phyloP scores from a whole-genome alignment of 768 basidiomycete genomes.

The Mycena rebaudengoi region DNA sequence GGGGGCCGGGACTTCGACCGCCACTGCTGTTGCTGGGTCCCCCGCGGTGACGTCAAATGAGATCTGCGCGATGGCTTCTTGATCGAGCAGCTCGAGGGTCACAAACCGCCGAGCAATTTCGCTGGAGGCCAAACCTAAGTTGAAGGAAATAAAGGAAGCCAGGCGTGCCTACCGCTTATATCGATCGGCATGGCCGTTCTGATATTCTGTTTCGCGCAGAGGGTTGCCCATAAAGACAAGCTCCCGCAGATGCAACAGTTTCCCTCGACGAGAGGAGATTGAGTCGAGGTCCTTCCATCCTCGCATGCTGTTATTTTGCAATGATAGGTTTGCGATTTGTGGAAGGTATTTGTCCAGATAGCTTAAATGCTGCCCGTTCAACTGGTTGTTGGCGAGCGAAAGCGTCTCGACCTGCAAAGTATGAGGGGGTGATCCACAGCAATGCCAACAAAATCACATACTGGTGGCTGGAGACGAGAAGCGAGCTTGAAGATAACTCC shows the following conservation, averaged over 20 bases:
- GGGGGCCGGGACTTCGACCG: conserved; percentile 47
- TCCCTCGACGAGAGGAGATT: conserved; percentile 66
- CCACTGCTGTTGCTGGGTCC: conserved; percentile 43
- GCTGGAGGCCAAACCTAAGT: conserved; percentile 48
- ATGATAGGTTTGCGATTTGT: conserved; percentile 78
- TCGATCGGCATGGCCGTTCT: conserved; percentile 62
- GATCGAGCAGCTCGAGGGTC: conserved; percentile 84
- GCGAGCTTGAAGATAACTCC: conserved; percentile 92
- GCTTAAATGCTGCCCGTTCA: conserved; percentile 64
- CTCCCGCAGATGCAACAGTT: conserved; percentile 72
- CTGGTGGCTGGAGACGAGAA: conserved; percentile 77
- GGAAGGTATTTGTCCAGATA: conserved; percentile 80
- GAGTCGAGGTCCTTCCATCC: conserved; percentile 75
- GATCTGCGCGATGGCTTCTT: conserved; percentile 80
- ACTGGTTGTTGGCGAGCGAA: conserved; percentile 82
- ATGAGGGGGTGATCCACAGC: not conserved
- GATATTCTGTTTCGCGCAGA: conserved; percentile 66
- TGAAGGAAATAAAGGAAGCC: not conserved
- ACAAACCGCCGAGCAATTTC: conserved; percentile 85
- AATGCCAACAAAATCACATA: conserved; percentile 39
- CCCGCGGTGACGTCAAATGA: conserved; percentile 79
- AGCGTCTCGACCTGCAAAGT: conserved; percentile 72
- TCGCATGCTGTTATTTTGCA: conserved; percentile 79
- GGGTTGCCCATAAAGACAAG: conserved; percentile 82
- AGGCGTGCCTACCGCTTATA: conserved; percentile 69